Evolutionary conservation across 768 basidiomycete species (phyloP).

Genomic region (Termitomyces sp.): DNA sequence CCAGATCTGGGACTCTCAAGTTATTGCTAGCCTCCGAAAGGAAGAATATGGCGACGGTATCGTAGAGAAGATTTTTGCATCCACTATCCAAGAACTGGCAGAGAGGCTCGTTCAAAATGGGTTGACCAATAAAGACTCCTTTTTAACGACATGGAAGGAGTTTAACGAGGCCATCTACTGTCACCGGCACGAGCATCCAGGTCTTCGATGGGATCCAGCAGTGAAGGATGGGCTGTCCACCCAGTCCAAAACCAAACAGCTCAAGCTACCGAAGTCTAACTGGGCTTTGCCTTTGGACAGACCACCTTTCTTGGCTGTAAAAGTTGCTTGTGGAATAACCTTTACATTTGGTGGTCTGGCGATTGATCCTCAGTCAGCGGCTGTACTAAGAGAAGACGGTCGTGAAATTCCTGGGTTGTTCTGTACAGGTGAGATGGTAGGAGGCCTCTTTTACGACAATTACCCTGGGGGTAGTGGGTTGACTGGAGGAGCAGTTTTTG

Average conservation of each 20-base stretch:
- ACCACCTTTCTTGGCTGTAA: slow-evolving; percentile 58
- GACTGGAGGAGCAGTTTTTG: slow-evolving; percentile 63
- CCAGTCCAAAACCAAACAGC: slow-evolving; percentile 26
- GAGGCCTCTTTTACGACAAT: slow-evolving; percentile 56
- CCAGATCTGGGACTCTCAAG: slow-evolving; percentile 58
- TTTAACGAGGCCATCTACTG: slow-evolving; percentile 47
- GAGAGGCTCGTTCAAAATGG: slow-evolving; percentile 39
- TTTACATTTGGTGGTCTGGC: slow-evolving; percentile 70
- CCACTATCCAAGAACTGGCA: slow-evolving; percentile 44
- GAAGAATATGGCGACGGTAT: slow-evolving; percentile 66
- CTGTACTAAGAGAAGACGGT: slow-evolving; percentile 38
- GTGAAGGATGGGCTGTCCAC: slow-evolving; percentile 60
- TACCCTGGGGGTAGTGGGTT: slow-evolving; percentile 70
- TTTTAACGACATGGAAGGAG: slow-evolving; percentile 39
- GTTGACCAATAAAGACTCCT: slow-evolving; percentile 31
- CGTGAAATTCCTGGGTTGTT: slow-evolving; percentile 50
- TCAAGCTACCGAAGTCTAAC: slow-evolving; percentile 55
- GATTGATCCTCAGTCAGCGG: slow-evolving; percentile 49
- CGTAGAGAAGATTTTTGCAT: slow-evolving; percentile 48
- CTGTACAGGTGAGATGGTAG: slow-evolving; percentile 67
- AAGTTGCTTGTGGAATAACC: slow-evolving; percentile 64
- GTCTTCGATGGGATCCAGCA: slow-evolving; percentile 51
- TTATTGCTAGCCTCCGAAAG: slow-evolving; percentile 36
- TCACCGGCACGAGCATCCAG: slow-evolving; percentile 29
- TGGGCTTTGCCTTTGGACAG: slow-evolving; percentile 57